phyloP scores from a whole-genome alignment of 1,139 yeast genomes.

The Suhomyces kunorum region DNA sequence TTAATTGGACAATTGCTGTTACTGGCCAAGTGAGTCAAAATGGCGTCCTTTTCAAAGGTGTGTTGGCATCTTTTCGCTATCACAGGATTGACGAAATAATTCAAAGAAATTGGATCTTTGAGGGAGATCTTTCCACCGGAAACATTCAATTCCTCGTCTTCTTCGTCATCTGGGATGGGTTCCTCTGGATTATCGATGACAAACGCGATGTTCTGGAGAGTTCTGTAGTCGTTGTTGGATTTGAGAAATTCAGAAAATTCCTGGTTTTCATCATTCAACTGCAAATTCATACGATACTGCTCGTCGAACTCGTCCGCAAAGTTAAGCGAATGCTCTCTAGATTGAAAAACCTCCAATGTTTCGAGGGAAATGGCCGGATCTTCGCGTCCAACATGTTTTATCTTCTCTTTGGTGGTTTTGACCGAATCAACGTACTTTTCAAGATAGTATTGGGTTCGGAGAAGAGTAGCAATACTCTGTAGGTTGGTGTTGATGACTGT shows the following conservation, averaged over 20 bases:
- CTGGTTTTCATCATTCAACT: conserved; percentile 4
- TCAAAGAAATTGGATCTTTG: conserved; percentile 63
- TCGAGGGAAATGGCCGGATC: conserved; percentile 16
- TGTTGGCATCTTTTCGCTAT: conserved; percentile 58
- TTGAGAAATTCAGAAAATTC: conserved; percentile 7
- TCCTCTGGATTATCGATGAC: conserved; percentile 42
- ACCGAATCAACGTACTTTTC: conserved; percentile 10
- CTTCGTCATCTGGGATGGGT: conserved; percentile 40
- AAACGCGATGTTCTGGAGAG: conserved; percentile 29
- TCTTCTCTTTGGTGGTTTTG: conserved; percentile 12
- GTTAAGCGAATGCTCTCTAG: conserved; percentile 12
- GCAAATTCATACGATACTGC: conserved; percentile 10
- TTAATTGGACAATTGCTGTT: conserved; percentile 45
- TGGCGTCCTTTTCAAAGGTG: conserved; percentile 54
- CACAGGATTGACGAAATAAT: conserved; percentile 53
- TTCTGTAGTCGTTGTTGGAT: conserved; percentile 21
- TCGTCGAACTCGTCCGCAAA: conserved; percentile 16
- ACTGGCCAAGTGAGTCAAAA: conserved; percentile 32
- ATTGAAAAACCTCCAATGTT: conserved; percentile 11
- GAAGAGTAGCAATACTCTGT: conserved; percentile 4
- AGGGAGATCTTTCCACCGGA: conserved; percentile 69
- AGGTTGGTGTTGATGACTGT: conserved; percentile 4
- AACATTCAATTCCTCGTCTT: conserved; percentile 59
- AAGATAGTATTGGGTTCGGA: conserved; percentile 5
- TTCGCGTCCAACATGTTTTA: conserved; percentile 10